Evolutionary conservation across 768 basidiomycete species (phyloP), one percentile per base, ranked within the genome.

Genomic region (Galerina marginata): DNA sequence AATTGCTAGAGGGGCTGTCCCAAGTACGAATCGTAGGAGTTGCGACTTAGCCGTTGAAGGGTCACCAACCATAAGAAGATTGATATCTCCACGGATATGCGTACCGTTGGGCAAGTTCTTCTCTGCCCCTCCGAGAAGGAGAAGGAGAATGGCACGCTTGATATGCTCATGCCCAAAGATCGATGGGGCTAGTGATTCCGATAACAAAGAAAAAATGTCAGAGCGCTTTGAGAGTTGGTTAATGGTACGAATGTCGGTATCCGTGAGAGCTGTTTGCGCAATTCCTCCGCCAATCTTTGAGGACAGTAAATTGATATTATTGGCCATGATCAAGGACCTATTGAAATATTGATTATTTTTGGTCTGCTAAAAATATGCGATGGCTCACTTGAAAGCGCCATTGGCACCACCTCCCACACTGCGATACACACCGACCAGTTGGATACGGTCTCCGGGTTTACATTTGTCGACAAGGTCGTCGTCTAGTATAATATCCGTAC

Each of bases 1-100:
- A 68, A 99, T 99, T 7, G 97, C 97, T 46, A 99, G 81, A 33
- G 96, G 96, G 4, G 97, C 97, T 6, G 93, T 99, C 65, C 92
- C 89, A 61, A 99, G 85, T 49, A 99, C 93, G 73, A 99, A 99
- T 56, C 97, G 91, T 54, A 99, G 83, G 69, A 99, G 80, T 72
- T 99, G 97, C 40, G 91, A 93, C 78, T 99, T 99, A 16, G 97
- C 97, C 0, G 97, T 99, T n/a, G 91, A 93, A 9, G 97, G 97
- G 76, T 99, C 97, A 62, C 97, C 97, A 59, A 99, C 96, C 96
- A 99, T 99, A 68, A 99, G 86, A 70, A 99, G 82, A 76, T 99
- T 99, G 83, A 99, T 99, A 75, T 99, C 97, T 46, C 97, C 97
- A 81, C 97, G 90, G 70, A 99, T 96, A 72, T 99, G 97, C 1